phyloP scores from a whole-genome alignment of 2,329 filamentous ascomycete species.

The Metarhizium rileyi region DNA sequence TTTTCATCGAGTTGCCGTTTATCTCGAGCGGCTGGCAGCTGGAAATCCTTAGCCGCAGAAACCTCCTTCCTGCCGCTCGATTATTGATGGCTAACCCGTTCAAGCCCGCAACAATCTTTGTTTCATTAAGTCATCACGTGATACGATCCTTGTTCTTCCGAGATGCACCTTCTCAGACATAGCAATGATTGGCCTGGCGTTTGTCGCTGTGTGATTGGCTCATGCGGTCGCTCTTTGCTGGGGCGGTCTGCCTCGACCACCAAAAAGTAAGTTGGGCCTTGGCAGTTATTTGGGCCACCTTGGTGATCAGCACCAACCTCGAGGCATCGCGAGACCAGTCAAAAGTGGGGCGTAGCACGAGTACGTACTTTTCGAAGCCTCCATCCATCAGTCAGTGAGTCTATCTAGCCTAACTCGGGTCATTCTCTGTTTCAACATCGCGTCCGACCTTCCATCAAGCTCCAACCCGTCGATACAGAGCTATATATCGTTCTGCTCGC shows the following conservation, averaged over 20 bases:
- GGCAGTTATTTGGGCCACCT: too few relatives aligned
- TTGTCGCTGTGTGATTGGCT: constrained; percentile 15
- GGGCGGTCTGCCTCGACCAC: constrained; percentile 11
- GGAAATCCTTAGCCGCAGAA: not conserved
- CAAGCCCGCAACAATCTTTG: too few relatives aligned
- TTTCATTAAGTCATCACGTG: too few relatives aligned
- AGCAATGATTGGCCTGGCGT: constrained; percentile 9
- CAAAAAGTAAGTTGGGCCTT: too few relatives aligned
- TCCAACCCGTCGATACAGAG: not conserved
- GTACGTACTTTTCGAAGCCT: too few relatives aligned
- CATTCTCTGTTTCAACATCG: constrained; percentile 11
- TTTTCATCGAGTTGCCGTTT: not conserved
- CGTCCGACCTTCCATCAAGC: constrained; percentile 3
- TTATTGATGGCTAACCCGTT: too few relatives aligned
- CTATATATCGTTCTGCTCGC: not conserved
- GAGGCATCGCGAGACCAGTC: too few relatives aligned
- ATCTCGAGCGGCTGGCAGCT: not conserved
- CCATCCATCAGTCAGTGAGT: too few relatives aligned
- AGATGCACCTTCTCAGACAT: not conserved
- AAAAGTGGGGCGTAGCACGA: too few relatives aligned
- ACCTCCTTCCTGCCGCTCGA: not conserved
- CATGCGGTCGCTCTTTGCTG: not conserved
- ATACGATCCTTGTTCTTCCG: not conserved
- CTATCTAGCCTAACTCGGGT: too few relatives aligned
- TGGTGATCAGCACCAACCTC: too few relatives aligned